Evolutionary conservation across 2,329 filamentous ascomycete species (phyloP).

Genomic region (Arthrobotrys entomopaga): DNA sequence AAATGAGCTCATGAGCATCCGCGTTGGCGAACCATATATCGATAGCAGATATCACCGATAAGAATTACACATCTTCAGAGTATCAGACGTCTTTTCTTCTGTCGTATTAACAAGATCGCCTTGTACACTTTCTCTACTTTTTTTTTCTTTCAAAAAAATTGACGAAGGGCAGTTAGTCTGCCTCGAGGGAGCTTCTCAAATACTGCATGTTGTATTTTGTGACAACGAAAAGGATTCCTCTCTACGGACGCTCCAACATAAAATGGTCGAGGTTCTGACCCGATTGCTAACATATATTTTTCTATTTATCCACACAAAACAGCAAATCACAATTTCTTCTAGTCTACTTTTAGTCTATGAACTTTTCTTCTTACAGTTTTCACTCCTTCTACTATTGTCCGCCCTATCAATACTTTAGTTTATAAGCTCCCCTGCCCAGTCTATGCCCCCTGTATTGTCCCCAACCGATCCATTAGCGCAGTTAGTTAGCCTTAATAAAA

Average conservation of each 20-base stretch:
- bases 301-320: conserved; percentile 11
- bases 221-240: conserved; percentile 38
- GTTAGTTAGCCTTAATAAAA: background rate
- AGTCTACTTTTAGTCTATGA: background rate
- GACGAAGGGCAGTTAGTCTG: conserved; percentile 33
- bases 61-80: too few relatives aligned
- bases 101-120: too few relatives aligned
- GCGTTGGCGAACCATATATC: too few relatives aligned
- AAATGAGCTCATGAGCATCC: too few relatives aligned
- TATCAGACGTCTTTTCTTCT: too few relatives aligned
- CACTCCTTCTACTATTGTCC: conserved; percentile 1
- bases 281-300: conserved; percentile 9
- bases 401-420: background rate
- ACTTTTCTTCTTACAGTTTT: background rate
- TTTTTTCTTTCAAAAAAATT: conserved; percentile 19
- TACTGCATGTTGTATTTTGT: conserved; percentile 37
- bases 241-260: conserved; percentile 12
- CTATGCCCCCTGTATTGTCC: background rate
- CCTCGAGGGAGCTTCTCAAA: conserved; percentile 27
- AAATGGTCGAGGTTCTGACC: conserved; percentile 30
- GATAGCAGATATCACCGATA: too few relatives aligned
- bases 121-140: background rate
- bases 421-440: background rate
- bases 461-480: background rate
- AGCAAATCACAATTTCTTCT: background rate